phyloP scores from a whole-genome alignment of 306 rosid species.

The Malus sieversii region DNA sequence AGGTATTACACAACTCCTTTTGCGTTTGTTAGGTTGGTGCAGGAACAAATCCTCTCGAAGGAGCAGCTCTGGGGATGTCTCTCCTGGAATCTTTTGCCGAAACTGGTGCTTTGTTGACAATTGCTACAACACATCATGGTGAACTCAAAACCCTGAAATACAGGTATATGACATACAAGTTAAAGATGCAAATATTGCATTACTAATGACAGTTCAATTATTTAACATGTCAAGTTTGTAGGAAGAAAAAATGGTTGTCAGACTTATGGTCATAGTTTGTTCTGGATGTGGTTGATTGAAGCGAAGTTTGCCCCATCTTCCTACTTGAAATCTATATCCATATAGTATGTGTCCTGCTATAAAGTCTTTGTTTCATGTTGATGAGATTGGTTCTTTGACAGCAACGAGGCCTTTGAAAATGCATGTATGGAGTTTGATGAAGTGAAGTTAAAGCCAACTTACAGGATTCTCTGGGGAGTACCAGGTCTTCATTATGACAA shows the following conservation, averaged over 20 bases:
- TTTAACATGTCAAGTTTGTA: background rate
- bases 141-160: conserved; percentile 95
- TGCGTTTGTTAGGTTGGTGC: conserved; percentile 77
- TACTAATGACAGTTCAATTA: background rate
- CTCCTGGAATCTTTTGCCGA: conserved; percentile 79
- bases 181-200: background rate
- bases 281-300: background rate
- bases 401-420: conserved; percentile 78
- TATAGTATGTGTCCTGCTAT: conserved; percentile 1
- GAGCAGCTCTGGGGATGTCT: conserved; percentile 95
- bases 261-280: background rate
- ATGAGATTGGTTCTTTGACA: conserved; percentile 34
- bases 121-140: conserved; percentile 96
- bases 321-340: background rate
- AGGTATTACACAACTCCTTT: background rate
- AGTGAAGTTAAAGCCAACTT: conserved; percentile 87
- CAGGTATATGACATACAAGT: conserved; percentile 45
- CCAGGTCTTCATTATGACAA: conserved; percentile 52
- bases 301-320: background rate
- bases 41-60: conserved; percentile 96
- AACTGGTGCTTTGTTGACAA: conserved; percentile 63
- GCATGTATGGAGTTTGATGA: conserved; percentile 98
- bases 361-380: conserved; percentile 17
- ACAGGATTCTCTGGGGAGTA: conserved; percentile 91
- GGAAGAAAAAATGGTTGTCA: background rate